Base-by-base conservation (phyloP, 2,329 filamentous ascomycete species). In the Xylaria polymorpha region DNA sequence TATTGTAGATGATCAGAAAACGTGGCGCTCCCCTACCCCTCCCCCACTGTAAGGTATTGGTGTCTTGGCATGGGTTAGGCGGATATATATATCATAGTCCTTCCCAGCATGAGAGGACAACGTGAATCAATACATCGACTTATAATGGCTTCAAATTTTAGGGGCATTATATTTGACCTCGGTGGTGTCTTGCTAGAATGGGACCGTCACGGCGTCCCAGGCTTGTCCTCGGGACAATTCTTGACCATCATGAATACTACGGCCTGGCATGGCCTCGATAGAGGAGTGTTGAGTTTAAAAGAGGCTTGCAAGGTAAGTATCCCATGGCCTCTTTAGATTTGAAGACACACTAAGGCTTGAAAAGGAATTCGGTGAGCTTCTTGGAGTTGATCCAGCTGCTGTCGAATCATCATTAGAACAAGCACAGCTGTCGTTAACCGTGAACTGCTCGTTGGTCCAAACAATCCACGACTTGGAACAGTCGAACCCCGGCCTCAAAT, bases 211-310 rank as follows among this genome's bases (percentile, higher is more conserved):
- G 68, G 41, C 22, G 43, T 66, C 46, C 70, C n/a, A 10, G 20
- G 43, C 2, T 15, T 75, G 14, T 57, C 71, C 7, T 39, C 66
- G 3, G 50, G 46, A n/a, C 69, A 74, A 51, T 61, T 75, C 15
- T 35, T 35, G 10, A 66, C 58, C 12, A 59, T 74, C 2, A 73
- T 72, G 71, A 66, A 73, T 50, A 70, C 72, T 4, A 68, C 50
- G 2, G 12, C 60, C 4, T 73, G 73, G 72, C 61, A 70, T 53
- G 51, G 58, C 12, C 63, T 75, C 15, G 72, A 75, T 29, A 69
- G 72, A 61, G 72, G 73, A 0, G 32, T 18, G 2, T 1, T 74
- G 4, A 51, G 63, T 3, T 9, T 75, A 0, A 41, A 71, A 35
- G 58, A 68, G 14, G 72, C 73, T 37, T 60, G 57, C 43, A 60